Conservation (phyloP, 257 asterid genomes). For the Solanum rostratum region DNA sequence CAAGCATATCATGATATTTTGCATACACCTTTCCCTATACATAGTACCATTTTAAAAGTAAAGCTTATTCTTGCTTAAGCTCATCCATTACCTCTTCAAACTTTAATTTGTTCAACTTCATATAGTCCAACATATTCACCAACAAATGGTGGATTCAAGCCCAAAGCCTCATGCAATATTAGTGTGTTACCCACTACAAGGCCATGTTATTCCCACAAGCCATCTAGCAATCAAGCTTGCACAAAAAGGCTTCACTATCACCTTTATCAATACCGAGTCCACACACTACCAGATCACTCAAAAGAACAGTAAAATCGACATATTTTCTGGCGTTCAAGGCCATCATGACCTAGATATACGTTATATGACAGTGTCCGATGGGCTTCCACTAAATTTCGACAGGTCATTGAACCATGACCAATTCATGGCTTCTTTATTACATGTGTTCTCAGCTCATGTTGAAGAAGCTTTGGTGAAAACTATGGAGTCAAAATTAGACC, state of each 20-base stretch:
- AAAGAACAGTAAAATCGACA: not conserved
- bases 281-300: constrained; percentile 24
- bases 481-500: not conserved
- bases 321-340: constrained; percentile 15
- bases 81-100: not conserved
- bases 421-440: constrained; percentile 35
- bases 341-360: constrained; percentile 30
- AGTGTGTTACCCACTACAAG: constrained; percentile 37
- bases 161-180: constrained; percentile 38
- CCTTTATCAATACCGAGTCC: constrained; percentile 34
- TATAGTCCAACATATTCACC: not conserved
- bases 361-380: constrained; percentile 31
- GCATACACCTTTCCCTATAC: not conserved
- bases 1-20: not conserved
- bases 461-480: constrained; percentile 26
- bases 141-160: constrained; percentile 10
- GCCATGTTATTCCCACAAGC: constrained; percentile 35
- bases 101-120: not conserved
- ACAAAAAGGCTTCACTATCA: constrained; percentile 31
- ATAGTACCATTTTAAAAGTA: not conserved
- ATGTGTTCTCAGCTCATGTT: constrained; percentile 35
- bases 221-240: constrained; percentile 41
- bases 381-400: constrained; percentile 29
- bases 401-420: constrained; percentile 32
- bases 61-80: not conserved